Evolutionary conservation across 2,329 filamentous ascomycete genomes (phyloP), one percentile per base, ranked within the genome.

Genomic region (Pezicula rhizophila): DNA sequence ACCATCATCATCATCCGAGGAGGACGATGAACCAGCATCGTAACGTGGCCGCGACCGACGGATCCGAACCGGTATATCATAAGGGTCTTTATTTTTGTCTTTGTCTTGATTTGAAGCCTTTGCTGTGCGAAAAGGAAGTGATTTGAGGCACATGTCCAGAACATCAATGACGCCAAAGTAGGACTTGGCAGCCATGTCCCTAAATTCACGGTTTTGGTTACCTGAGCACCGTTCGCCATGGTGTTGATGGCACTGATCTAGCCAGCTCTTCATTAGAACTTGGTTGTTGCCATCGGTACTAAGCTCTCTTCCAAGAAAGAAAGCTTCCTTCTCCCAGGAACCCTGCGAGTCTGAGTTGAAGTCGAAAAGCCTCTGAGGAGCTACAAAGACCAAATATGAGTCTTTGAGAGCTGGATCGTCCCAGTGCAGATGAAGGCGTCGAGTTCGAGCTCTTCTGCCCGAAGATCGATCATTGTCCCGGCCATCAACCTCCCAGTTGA

Each of bases 91-190:
- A 14, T 8, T 11, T n/a, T 8, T 14, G 35, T 18, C 18, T 38
- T 18, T 18, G 12, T 38, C 35, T 14, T 38, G 11, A 2, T n/a
- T 38, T 38, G 14, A 6, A 14, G 8, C 12, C 3, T 38, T 6
- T 8, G 5, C 14, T 38, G 18, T 18, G 12, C 35, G 18, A 12
- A 8, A 20, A 14, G 50, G 50, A 4, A 52, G 40, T 12, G 15
- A 37, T 7, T 18, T 49, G 2, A 52, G 35, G 26, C 47, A 44
- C 50, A 52, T 52, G 14, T 52, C 40, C 1, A 26, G 7, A 4
- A 47, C 17, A 45, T 52, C 50, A 10, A 52, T 52, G 10, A 52
- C 50, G 7, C 50, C 50, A 31, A 52, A 52, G 37, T 38, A 52
- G 2, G 50, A 49, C 4, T 47, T 26, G 2, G 46, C 18, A 5